Conservation (phyloP, 179 eudicot genomes). For the Monotropa hypopitys region DNA sequence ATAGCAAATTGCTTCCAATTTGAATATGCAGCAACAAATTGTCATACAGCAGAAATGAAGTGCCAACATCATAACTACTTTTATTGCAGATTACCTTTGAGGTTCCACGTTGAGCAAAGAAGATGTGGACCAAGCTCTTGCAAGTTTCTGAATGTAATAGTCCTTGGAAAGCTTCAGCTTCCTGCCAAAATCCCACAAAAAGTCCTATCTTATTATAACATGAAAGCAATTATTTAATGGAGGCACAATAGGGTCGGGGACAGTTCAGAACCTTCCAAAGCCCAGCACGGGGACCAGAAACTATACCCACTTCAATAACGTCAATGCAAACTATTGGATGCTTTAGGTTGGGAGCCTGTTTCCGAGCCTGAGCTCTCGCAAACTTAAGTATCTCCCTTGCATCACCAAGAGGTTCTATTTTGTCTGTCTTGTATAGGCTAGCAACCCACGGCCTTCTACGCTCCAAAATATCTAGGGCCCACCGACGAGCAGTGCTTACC, state of each 20-base stretch:
- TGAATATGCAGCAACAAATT: background rate
- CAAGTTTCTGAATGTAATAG: constrained; percentile 32
- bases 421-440: constrained; percentile 67
- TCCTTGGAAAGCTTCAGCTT: constrained; percentile 30
- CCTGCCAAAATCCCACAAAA: constrained; percentile 17
- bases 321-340: constrained; percentile 84
- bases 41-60: background rate
- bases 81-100: constrained; percentile 21
- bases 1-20: background rate
- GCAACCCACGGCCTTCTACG: constrained; percentile 70
- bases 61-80: background rate
- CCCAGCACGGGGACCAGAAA: constrained; percentile 78
- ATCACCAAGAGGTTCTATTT: constrained; percentile 81
- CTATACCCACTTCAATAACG: constrained; percentile 74
- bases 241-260: background rate
- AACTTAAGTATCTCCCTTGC: constrained; percentile 80
- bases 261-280: constrained; percentile 55
- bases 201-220: background rate
- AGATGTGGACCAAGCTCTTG: constrained; percentile 39
- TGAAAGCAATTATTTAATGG: background rate
- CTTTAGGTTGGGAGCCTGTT: constrained; percentile 68
- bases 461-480: constrained; percentile 81
- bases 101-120: constrained; percentile 47
- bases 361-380: constrained; percentile 69
- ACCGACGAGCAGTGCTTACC: constrained; percentile 55